Percentiles rank a stretch among this genome's conserved stretches.
Conservation (phyloP, 768 basidiomycete genomes). For the Auricularia cornea region DNA sequence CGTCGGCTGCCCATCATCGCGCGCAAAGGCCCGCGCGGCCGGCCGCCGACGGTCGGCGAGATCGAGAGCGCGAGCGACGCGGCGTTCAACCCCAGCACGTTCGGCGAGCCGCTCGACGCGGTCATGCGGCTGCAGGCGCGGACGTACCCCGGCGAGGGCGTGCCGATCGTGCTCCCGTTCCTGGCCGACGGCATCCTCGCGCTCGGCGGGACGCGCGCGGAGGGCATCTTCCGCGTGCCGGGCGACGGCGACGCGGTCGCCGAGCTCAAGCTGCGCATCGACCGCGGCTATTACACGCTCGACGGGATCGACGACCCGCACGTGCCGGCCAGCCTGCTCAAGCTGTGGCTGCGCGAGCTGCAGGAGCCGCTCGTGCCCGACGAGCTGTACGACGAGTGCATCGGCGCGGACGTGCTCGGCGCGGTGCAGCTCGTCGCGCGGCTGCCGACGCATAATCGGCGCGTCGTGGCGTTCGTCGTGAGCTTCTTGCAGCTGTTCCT, state of each 20-base stretch:
- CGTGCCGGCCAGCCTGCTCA: slow-evolving; percentile 81
- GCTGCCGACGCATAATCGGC: slow-evolving; percentile 77
- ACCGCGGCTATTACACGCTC: slow-evolving; percentile 83
- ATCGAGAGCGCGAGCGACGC: slow-evolving; percentile 92
- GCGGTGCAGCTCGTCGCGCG: slow-evolving; percentile 68
- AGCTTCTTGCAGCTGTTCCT: slow-evolving; percentile 89
- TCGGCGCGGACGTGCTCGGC: slow-evolving; percentile 55
- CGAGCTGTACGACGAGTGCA: slow-evolving; percentile 86
- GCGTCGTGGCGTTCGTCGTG: slow-evolving; percentile 80
- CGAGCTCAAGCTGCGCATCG: slow-evolving; percentile 81
- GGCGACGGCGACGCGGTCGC: slow-evolving; percentile 86
- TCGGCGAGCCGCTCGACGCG: slow-evolving; percentile 81
- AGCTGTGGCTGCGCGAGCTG: slow-evolving; percentile 89
- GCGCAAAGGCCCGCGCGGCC: slow-evolving; percentile 80
- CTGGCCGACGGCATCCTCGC: slow-evolving; percentile 87
- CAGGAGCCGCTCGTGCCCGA: slow-evolving; percentile 87
- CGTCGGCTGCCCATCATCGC: slow-evolving; percentile 66
- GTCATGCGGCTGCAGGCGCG: slow-evolving; percentile 79
- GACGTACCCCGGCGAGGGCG: slow-evolving; percentile 74
- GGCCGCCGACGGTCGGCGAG: slow-evolving; percentile 71
- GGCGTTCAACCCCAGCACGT: slow-evolving; percentile 91
- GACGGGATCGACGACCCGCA: slow-evolving; percentile 88
- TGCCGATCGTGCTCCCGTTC: slow-evolving; percentile 91
- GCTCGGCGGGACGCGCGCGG: slow-evolving; percentile 72
- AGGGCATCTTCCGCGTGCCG: slow-evolving; percentile 90